Evolutionary conservation across 2,329 filamentous ascomycete genomes (phyloP).

Genomic region (Fusarium paranaense): DNA sequence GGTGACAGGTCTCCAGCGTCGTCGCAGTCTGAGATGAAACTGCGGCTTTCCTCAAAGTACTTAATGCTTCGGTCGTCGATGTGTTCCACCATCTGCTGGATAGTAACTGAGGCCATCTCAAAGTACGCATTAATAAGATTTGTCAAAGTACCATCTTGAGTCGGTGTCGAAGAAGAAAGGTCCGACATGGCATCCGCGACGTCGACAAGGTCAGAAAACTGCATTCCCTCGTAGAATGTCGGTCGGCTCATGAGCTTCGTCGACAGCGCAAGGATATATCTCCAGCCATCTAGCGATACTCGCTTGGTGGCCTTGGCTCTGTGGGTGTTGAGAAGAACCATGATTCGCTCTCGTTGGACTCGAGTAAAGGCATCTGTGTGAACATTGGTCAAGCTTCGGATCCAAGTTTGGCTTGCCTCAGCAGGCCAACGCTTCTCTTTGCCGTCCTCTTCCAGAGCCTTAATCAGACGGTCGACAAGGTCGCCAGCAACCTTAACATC

Average conservation of each 20-base stretch:
- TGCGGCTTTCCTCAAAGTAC: conserved; percentile 51
- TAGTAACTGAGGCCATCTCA: conserved; percentile 46
- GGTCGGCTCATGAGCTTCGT: conserved; percentile 63
- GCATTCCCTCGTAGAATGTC: conserved; percentile 62
- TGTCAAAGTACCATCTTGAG: conserved; percentile 41
- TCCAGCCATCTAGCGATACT: conserved; percentile 48
- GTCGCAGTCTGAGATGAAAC: conserved; percentile 43
- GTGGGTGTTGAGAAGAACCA: conserved; percentile 49
- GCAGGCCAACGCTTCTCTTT: conserved; percentile 49
- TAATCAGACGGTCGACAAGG: conserved; percentile 49
- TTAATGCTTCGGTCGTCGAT: conserved; percentile 56
- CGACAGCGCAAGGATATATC: conserved; percentile 57
- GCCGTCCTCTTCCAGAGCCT: conserved; percentile 43
- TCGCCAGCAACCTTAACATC: conserved; percentile 47
- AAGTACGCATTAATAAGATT: conserved; percentile 51
- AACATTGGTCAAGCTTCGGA: conserved; percentile 49
- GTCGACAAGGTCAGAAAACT: conserved; percentile 52
- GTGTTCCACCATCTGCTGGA: conserved; percentile 59
- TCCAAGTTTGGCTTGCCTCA: conserved; percentile 45
- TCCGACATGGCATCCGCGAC: conserved; percentile 49
- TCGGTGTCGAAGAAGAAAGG: conserved; percentile 40
- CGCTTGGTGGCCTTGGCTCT: conserved; percentile 43
- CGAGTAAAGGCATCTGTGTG: conserved; percentile 56
- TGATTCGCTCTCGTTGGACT: conserved; percentile 57
- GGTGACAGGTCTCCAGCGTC: conserved; percentile 42